A percentile compares a stretch with the other conserved stretches of the same genome.
These are phyloP conservation scores for Bretschneidera sinensis DNA, from an alignment of 345 rosid species.

Conservation along the genomic window DNA sequence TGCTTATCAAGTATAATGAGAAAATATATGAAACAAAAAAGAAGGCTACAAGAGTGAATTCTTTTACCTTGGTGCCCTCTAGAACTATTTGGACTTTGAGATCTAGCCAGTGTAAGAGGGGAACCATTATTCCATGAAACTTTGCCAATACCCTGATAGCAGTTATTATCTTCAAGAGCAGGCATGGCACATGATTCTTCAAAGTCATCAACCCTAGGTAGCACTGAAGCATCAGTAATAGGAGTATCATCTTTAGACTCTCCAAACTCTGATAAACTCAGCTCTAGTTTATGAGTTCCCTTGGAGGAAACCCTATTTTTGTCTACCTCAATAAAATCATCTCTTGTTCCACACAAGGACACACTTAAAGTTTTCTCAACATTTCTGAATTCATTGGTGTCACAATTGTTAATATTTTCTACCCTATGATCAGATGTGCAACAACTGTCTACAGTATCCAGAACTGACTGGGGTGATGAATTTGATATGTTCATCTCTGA, in stretches of 20 bases:
- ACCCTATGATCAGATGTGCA: conserved; percentile 19
- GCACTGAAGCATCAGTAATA: conserved; percentile 21
- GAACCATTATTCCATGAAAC: conserved; percentile 19
- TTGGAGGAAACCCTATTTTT: conserved; percentile 5
- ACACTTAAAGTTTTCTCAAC: conserved; percentile 14
- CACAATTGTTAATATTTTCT: conserved; percentile 14
- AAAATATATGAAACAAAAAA: conserved; percentile 1
- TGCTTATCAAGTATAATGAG: too few relatives aligned
- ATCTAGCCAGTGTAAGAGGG: conserved; percentile 9
- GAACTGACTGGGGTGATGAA: conserved; percentile 78
- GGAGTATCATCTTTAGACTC: conserved; percentile 19
- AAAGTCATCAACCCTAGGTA: conserved; percentile 11
- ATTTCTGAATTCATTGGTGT: conserved; percentile 25
- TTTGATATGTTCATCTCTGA: conserved; percentile 18
- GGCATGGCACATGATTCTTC: conserved; percentile 14
- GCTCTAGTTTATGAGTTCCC: conserved; percentile 7
- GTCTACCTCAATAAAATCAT: conserved; percentile 12
- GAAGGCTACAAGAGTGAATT: not conserved
- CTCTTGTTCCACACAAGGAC: conserved; percentile 11
- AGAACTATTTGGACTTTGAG: conserved; percentile 25
- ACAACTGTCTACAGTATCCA: conserved; percentile 37
- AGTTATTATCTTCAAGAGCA: conserved; percentile 16
- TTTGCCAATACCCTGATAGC: conserved; percentile 11
- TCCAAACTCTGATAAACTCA: conserved; percentile 6
- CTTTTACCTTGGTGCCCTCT: conserved; percentile 40